Base-by-base conservation (phyloP, 768 basidiomycete species). In the Macrolepiota dolichaula region DNA sequence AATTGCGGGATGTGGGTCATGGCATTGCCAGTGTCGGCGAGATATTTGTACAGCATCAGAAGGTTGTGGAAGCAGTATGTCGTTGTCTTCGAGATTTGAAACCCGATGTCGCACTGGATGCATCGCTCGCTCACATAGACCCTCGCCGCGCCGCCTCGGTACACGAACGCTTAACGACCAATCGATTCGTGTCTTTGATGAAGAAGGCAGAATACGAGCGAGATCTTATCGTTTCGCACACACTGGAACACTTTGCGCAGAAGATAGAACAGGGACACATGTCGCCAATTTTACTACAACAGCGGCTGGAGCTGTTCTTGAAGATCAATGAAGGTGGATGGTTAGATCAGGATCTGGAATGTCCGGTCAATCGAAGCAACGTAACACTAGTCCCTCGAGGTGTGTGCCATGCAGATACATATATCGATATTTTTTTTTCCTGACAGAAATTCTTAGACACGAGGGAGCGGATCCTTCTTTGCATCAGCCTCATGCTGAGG, bases 201-300 rank as follows among this genome's bases (percentile, higher is more conserved):
- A 24, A 49, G 47, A 49, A 49, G 24, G 25, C n/a, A 13, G 47
- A 24, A 22, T 49, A 24, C 25, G 47, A 22, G 19, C 47, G 47
- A 3, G 46, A 57, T n/a, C 55, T 57, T 11, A 35, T 36, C 13
- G 32, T 57, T 5, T 17, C 55, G 27, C 46, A 57, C 19, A 24
- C 42, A 3, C 22, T 57, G 46, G 55, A 57, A 22, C 55, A 57
- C 22, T 32, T 57, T 4, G 55, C 27, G 17, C 15, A 46, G 42
- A 57, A 49, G 22, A 46, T 57, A 13, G 55, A 57, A 36, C 55
- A 47, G 36, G 44, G 42, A 0, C 55, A 57, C 35, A 57, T 57
- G 55, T 57, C 29, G 10, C 22, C 46, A 10, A 10, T 25, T 46
- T 44, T 57, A 4, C 55, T 57, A 9, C 55, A 46, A 19, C 46